Percentiles rank a stretch among this genome's conserved stretches.
Evolutionary conservation across 2,329 filamentous ascomycete species (phyloP).

Genomic region (Penicillium polonicum): DNA sequence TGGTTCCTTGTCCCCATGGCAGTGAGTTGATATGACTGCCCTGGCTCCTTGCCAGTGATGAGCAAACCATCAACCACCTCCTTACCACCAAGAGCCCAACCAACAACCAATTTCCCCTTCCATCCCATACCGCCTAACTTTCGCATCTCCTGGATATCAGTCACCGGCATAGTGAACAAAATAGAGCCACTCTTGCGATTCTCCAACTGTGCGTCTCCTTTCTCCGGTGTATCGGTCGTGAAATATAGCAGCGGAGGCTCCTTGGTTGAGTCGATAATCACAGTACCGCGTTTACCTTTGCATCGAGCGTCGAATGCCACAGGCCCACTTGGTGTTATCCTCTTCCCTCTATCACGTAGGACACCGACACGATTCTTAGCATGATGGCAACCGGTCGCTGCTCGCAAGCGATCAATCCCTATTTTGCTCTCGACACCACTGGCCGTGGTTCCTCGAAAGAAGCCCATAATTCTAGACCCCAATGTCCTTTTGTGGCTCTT

Average conservation of each 20-base stretch:
- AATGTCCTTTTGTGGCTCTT: conserved; percentile 36
- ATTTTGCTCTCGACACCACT: conserved; percentile 71
- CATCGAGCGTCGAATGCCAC: conserved; percentile 70
- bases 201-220: conserved; percentile 50
- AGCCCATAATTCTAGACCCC: conserved; percentile 54
- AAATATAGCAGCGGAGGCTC: conserved; percentile 55
- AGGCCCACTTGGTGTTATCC: conserved; percentile 57
- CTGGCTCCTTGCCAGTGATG: conserved; percentile 56
- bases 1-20: conserved; percentile 72
- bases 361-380: conserved; percentile 72
- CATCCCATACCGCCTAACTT: conserved; percentile 79
- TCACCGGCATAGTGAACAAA: conserved; percentile 66
- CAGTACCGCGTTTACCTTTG: conserved; percentile 67
- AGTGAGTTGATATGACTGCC: conserved; percentile 62
- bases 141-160: conserved; percentile 68
- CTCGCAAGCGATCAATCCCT: conserved; percentile 68
- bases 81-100: conserved; percentile 68
- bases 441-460: conserved; percentile 69
- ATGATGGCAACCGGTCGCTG: conserved; percentile 57
- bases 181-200: conserved; percentile 52
- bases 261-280: conserved; percentile 56
- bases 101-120: conserved; percentile 79
- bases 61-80: conserved; percentile 74
- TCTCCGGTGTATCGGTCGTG: conserved; percentile 47
- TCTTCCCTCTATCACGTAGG: conserved; percentile 50